Conservation (phyloP, 495 filamentous ascomycete genomes). For the Glutinoglossum americanum region DNA sequence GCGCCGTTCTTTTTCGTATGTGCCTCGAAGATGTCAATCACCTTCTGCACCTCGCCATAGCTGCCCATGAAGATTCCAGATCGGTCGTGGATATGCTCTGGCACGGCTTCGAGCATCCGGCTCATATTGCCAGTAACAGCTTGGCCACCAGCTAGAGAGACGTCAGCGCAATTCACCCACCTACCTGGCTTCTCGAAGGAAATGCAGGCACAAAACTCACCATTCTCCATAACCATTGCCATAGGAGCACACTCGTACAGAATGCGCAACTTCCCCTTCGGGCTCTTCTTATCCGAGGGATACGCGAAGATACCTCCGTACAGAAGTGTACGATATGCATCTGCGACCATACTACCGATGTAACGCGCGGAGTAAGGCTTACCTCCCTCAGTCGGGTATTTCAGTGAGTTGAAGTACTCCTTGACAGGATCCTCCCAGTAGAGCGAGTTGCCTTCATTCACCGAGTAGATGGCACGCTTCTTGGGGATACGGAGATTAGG, state of each 20-base stretch:
- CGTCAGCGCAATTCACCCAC: not conserved
- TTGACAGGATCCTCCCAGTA: constrained; percentile 89
- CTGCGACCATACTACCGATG: constrained; percentile 94
- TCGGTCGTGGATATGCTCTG: constrained; percentile 85
- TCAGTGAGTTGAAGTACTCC: constrained; percentile 71
- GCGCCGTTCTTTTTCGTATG: constrained; percentile 7
- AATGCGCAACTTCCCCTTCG: constrained; percentile 93
- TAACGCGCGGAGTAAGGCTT: constrained; percentile 93
- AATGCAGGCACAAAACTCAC: constrained; percentile 25
- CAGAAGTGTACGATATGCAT: constrained; percentile 85
- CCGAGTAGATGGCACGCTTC: constrained; percentile 75
- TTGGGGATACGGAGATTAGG: constrained; percentile 77
- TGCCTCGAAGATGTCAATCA: constrained; percentile 48
- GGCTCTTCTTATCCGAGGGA: constrained; percentile 90
- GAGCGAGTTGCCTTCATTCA: constrained; percentile 91
- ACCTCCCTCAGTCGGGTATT: constrained; percentile 44
- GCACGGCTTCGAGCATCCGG: constrained; percentile 74
- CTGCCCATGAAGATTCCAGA: constrained; percentile 93
- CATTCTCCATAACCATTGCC: constrained; percentile 98
- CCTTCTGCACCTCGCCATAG: constrained; percentile 85
- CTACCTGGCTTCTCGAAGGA: too few relatives aligned
- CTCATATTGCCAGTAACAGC: constrained; percentile 75
- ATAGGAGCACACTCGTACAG: constrained; percentile 97
- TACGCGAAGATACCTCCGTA: constrained; percentile 97
- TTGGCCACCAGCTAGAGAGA: constrained; percentile 58